Percentiles rank a stretch among this genome's conserved stretches.
Conservation (phyloP, 1,284 basidiomycete genomes). For the Meira miltonrushii region DNA sequence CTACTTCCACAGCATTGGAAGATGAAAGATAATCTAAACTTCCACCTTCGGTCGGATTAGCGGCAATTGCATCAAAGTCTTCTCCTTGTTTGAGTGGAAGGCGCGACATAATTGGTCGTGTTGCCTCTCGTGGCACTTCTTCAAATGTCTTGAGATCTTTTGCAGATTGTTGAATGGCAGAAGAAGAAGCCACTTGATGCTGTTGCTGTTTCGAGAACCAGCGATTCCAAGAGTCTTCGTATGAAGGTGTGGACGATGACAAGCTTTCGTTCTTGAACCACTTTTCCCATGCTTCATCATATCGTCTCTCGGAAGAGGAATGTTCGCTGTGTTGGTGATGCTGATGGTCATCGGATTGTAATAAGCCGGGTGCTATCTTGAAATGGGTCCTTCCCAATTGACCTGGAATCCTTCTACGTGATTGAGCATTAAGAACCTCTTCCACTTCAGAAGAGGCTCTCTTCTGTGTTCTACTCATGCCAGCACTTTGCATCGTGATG, state of each 20-base stretch:
- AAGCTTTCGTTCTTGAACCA: background rate
- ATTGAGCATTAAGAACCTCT: no score
- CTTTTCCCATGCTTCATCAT: background rate
- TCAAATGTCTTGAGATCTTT: conserved; percentile 16
- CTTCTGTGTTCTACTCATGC: no score
- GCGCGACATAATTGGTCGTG: conserved; percentile 34
- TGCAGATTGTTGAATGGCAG: background rate
- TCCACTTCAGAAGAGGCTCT: no score
- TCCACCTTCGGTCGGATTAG: conserved; percentile 1
- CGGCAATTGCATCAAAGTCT: conserved; percentile 4
- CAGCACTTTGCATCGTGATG: no score
- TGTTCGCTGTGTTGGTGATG: background rate
- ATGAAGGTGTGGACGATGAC: background rate
- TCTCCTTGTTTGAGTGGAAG: conserved; percentile 16
- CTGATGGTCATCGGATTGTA: background rate
- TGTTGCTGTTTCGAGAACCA: background rate
- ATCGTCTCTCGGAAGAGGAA: background rate
- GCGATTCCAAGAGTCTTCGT: background rate
- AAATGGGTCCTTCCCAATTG: conserved; percentile 8
- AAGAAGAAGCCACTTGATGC: no score
- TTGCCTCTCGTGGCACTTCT: conserved; percentile 25
- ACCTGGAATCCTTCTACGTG: no score
- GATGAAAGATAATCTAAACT: conserved; percentile 3
- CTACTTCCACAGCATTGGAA: conserved; percentile 7
- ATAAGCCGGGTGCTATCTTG: background rate